These are phyloP conservation scores for Trichoderma atroviride DNA, from an alignment of 2,329 filamentous ascomycete genomes.

Conservation along the genomic window DNA sequence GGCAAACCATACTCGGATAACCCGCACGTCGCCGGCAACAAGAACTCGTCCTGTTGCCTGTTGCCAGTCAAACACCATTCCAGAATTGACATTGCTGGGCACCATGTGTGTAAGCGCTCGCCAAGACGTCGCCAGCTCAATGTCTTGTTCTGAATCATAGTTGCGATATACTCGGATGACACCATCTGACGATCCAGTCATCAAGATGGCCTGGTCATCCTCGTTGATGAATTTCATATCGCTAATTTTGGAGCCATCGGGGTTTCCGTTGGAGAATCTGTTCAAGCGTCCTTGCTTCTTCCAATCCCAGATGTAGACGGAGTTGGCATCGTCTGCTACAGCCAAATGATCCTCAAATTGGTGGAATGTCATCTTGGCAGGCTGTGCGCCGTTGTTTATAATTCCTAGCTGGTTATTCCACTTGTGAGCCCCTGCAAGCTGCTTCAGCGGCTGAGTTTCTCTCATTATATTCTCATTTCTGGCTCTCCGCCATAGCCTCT, in stretches of 20 bases:
- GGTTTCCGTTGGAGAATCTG: slow-evolving; percentile 93
- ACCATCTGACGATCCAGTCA: slow-evolving; percentile 94
- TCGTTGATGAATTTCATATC: slow-evolving; percentile 98
- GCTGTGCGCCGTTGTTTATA: slow-evolving; percentile 87
- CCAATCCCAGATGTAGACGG: slow-evolving; percentile 93
- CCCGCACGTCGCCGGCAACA: slow-evolving; percentile 94
- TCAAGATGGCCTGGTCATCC: slow-evolving; percentile 90
- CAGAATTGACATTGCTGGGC: slow-evolving; percentile 89
- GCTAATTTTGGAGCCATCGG: slow-evolving; percentile 85
- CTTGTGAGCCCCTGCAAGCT: slow-evolving; percentile 78
- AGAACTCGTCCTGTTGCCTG: slow-evolving; percentile 93
- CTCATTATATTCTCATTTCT: slow-evolving; percentile 91
- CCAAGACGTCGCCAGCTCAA: slow-evolving; percentile 89
- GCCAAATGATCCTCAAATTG: slow-evolving; percentile 97
- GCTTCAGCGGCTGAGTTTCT: slow-evolving; percentile 91
- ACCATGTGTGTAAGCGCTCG: slow-evolving; percentile 91
- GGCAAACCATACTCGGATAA: slow-evolving; percentile 95
- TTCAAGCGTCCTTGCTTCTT: slow-evolving; percentile 72
- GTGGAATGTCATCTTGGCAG: slow-evolving; percentile 92
- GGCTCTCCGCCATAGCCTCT: slow-evolving; percentile 86
- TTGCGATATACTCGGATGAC: slow-evolving; percentile 91
- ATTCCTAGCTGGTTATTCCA: slow-evolving; percentile 86
- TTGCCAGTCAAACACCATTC: slow-evolving; percentile 98
- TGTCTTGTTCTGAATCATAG: slow-evolving; percentile 75
- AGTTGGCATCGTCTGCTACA: slow-evolving; percentile 90